Evolutionary conservation across 1,284 basidiomycete species (phyloP), one percentile per base, ranked within the genome.

Genomic region (Sphaerobolus stellatus): DNA sequence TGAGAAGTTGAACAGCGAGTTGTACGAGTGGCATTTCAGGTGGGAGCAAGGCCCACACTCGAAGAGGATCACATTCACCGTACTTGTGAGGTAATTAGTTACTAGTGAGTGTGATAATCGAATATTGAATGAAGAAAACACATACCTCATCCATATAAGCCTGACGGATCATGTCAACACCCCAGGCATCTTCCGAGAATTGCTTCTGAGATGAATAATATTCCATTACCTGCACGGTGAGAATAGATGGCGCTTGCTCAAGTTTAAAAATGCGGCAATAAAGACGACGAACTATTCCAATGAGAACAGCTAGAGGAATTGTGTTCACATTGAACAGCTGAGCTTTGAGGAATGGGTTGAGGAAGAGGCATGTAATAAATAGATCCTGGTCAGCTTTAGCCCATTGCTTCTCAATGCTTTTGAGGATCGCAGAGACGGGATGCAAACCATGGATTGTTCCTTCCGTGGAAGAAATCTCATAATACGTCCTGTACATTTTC

Each of bases 371-470:
- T 4, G 71, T 66, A 54, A 78, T 69, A 56, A 75, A 77, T 6
- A 73, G 57, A 30, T 75, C 72, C 56, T 77, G 74, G 59, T 79
- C 75, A 13, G 66, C 58, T 36, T 74, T 74, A 11, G 33, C 47
- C 76, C 76, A 79, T 0, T 67, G 67, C 33, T 48, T 56, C 53
- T 79, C 71, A 48, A 78, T 62, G 59, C 74, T 75, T 1, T 49
- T 30, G 1, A 70, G 46, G 27, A 77, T 64, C n/a, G n/a, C n/a
- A n/a, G n/a, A n/a, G n/a, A n/a, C n/a, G n/a, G n/a, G n/a, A n/a
- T n/a, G n/a, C n/a, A n/a, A n/a, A n/a, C n/a, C n/a, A n/a, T n/a
- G n/a, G n/a, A n/a, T n/a, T n/a, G n/a, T n/a, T n/a, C n/a, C n/a
- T n/a, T n/a, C n/a, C n/a, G n/a, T n/a, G n/a, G n/a, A n/a, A n/a